These are phyloP conservation scores for Entophlyctis luteolus DNA, from an alignment of 192 early-diverging fungal species.

Conservation along the genomic window DNA sequence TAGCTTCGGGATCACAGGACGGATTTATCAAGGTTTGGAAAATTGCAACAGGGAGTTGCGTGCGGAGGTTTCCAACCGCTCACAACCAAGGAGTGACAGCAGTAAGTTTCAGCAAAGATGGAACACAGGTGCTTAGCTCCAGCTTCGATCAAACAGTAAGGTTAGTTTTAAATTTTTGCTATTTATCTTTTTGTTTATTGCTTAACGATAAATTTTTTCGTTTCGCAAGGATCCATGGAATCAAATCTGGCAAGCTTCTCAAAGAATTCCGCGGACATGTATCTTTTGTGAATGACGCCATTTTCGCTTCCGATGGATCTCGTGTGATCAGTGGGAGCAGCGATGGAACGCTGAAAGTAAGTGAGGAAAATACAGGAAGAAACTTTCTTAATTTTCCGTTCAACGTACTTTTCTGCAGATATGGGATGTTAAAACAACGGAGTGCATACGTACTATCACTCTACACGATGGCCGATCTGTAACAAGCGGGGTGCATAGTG, in stretches of 20 bases:
- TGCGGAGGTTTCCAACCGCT: conserved; percentile 71
- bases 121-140: conserved; percentile 71
- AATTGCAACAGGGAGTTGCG: conserved; percentile 66
- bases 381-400: conserved; percentile 12
- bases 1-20: conserved; percentile 80
- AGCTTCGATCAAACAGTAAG: conserved; percentile 76
- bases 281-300: conserved; percentile 77
- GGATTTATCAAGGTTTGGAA: conserved; percentile 90
- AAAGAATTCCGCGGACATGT: conserved; percentile 91
- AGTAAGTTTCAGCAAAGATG: conserved; percentile 72
- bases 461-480: conserved; percentile 56
- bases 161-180: conserved; percentile 30
- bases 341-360: conserved; percentile 83
- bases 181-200: not conserved
- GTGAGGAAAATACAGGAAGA: not conserved
- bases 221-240: conserved; percentile 81
- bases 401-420: conserved; percentile 49
- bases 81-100: conserved; percentile 82
- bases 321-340: conserved; percentile 74
- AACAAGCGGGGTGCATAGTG: conserved; percentile 32
- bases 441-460: conserved; percentile 60
- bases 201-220: not conserved
- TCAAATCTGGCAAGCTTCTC: conserved; percentile 87
- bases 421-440: conserved; percentile 80
- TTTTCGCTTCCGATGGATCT: conserved; percentile 67